A percentile compares a stretch with the other conserved stretches of the same genome.
Evolutionary conservation across 495 filamentous ascomycete species (phyloP).

Genomic region (Talaromyces trachyspermus): DNA sequence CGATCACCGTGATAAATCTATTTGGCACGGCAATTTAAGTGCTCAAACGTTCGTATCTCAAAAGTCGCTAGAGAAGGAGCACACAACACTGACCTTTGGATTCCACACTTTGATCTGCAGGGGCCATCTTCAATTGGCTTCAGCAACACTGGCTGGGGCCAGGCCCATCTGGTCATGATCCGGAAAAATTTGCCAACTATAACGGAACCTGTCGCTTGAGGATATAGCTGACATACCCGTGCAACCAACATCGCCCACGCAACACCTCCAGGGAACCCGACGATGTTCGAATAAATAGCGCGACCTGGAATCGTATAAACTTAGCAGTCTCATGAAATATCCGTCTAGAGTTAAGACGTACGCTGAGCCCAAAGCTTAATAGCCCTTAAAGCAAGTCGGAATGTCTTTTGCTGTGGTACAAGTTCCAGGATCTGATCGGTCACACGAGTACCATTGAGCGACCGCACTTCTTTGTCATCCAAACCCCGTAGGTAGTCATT

Average conservation of each 20-base stretch:
- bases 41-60: too few species aligned
- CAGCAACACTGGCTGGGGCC: constrained; percentile 84
- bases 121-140: constrained; percentile 82
- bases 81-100: constrained; percentile 74
- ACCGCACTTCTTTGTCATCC: constrained; percentile 77
- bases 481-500: constrained; percentile 78
- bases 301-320: constrained; percentile 40
- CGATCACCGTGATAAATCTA: constrained; percentile 75
- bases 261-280: constrained; percentile 93
- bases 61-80: too few species aligned
- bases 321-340: not conserved
- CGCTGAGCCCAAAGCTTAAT: constrained; percentile 96
- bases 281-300: constrained; percentile 90
- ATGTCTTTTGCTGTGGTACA: constrained; percentile 83
- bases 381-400: constrained; percentile 76
- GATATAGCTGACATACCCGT: constrained; percentile 94
- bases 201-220: constrained; percentile 76
- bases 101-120: constrained; percentile 88
- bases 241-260: constrained; percentile 98
- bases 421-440: constrained; percentile 83
- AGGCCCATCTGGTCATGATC: constrained; percentile 84
- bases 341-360: constrained; percentile 22
- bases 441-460: constrained; percentile 87
- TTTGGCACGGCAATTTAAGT: too few species aligned
- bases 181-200: constrained; percentile 89